A percentile compares a stretch with the other conserved stretches of the same genome.
Evolutionary conservation across 805 yeast species (phyloP).

Genomic region (Cyberlindnera veronae): DNA sequence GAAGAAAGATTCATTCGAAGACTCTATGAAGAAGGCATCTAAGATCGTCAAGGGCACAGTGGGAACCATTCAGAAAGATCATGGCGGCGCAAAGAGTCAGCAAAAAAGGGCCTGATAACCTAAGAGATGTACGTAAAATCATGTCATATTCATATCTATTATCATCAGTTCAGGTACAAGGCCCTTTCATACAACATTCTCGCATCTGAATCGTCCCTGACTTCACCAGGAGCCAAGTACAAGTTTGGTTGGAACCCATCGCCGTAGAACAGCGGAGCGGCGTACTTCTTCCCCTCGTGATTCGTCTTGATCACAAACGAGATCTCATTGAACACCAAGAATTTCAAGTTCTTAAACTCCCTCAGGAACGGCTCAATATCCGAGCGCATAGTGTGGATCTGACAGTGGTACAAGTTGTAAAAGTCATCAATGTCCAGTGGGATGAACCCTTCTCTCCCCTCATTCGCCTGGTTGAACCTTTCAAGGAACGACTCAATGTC

Average conservation of each 20-base stretch:
- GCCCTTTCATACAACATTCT: conserved; percentile 1
- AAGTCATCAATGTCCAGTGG: conserved; percentile 32
- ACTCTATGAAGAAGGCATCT: not conserved
- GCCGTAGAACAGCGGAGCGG: conserved; percentile 21
- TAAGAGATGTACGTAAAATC: not conserved
- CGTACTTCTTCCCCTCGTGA: not conserved
- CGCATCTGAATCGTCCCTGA: too few relatives aligned
- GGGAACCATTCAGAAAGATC: not conserved
- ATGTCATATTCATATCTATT: not conserved
- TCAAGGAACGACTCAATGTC: conserved; percentile 29
- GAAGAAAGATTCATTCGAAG: not conserved
- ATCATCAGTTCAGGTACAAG: conserved; percentile 6
- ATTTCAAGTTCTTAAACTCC: conserved; percentile 33
- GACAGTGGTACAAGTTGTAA: conserved; percentile 32
- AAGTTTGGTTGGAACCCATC: conserved; percentile 11
- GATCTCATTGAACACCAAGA: conserved; percentile 33
- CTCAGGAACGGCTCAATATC: conserved; percentile 35
- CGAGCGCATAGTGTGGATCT: conserved; percentile 35
- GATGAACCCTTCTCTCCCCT: conserved; percentile 21
- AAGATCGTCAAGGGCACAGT: not conserved
- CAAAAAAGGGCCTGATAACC: not conserved
- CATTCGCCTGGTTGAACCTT: conserved; percentile 26
- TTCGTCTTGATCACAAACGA: conserved; percentile 8
- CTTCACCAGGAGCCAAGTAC: conserved; percentile 2
- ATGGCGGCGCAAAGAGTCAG: not conserved